Evolutionary conservation across 495 filamentous ascomycete species (phyloP).

Genomic region (Podospora comata): DNA sequence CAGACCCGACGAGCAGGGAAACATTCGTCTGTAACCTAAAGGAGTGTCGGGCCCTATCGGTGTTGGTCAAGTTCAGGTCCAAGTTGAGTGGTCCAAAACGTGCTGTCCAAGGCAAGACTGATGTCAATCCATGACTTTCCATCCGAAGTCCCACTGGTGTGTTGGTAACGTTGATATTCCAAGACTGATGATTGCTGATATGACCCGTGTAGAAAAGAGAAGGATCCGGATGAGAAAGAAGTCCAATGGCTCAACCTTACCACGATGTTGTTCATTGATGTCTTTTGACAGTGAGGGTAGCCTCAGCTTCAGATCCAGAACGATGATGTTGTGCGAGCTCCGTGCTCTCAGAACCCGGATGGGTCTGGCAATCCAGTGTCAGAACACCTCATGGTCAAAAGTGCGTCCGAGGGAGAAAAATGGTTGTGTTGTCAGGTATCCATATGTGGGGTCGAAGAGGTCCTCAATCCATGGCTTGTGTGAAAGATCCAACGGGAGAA

Average conservation of each 20-base stretch:
- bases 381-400: not conserved
- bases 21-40: not conserved
- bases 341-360: not conserved
- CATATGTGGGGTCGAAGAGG: slow-evolving; percentile 2
- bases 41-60: not conserved
- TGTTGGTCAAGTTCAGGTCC: not conserved
- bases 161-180: not conserved
- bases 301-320: not conserved
- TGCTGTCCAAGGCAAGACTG: not conserved
- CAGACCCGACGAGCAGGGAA: not conserved
- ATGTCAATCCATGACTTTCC: not conserved
- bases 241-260: not conserved
- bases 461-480: not conserved
- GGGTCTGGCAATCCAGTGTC: not conserved
- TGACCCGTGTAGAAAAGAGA: not conserved
- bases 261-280: not conserved
- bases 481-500: not conserved
- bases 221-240: not conserved
- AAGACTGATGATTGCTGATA: not conserved
- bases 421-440: not conserved
- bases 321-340: not conserved
- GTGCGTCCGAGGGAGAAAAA: not conserved
- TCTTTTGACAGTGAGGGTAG: not conserved
- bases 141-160: not conserved
- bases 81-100: not conserved